phyloP scores from a whole-genome alignment of 2,329 filamentous ascomycete genomes.

The Ophiocordyceps australis region DNA sequence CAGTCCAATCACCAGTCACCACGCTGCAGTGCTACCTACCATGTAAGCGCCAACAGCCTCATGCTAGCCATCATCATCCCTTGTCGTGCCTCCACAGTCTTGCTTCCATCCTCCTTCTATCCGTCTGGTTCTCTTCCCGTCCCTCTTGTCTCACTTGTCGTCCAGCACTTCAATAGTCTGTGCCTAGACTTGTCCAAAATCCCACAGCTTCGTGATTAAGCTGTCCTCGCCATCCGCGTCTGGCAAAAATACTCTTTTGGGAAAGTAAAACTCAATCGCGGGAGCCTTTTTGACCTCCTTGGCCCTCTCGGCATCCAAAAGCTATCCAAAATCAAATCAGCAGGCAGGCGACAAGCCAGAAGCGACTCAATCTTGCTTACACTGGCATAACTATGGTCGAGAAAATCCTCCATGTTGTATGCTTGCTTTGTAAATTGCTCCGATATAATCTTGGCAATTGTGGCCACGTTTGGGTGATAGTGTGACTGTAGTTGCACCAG shows the following conservation, averaged over 20 bases:
- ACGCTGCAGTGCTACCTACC: no score
- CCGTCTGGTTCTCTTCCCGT: no score
- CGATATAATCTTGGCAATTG: constrained; percentile 79
- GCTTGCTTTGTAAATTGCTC: constrained; percentile 94
- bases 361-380: constrained; percentile 25
- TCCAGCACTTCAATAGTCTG: no score
- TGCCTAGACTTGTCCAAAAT: no score
- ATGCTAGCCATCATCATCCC: no score
- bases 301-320: constrained; percentile 67
- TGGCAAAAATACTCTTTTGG: constrained; percentile 57
- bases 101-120: no score
- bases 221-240: constrained; percentile 31
- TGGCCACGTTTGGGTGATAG: constrained; percentile 93
- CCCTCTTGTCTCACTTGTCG: no score
- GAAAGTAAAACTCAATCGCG: constrained; percentile 86
- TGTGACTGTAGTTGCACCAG: constrained; percentile 79
- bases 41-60: no score
- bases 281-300: constrained; percentile 75
- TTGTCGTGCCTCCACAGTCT: no score
- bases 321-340: no score
- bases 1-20: no score
- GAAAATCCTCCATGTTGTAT: constrained; percentile 92
- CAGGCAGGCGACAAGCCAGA: neutral
- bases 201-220: constrained; percentile 42
- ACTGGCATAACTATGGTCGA: constrained; percentile 81